A percentile compares a stretch with the other conserved stretches of the same genome.
Evolutionary conservation across 2,329 filamentous ascomycete species (phyloP).

Genomic region (Teratosphaeria destructans): DNA sequence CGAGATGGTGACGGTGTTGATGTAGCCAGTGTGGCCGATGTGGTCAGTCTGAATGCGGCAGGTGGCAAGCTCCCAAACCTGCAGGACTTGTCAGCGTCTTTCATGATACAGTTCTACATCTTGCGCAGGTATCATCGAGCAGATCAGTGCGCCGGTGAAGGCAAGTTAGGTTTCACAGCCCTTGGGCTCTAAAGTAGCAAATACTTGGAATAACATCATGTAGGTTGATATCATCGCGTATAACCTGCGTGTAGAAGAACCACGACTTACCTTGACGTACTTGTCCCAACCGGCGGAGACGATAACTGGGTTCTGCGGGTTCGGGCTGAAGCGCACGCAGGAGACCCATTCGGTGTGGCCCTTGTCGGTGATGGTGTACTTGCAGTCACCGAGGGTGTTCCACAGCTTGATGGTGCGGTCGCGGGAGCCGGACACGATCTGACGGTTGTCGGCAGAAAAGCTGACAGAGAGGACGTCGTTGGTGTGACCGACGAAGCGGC

Average conservation of each 20-base stretch:
- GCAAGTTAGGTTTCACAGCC: slow-evolving; percentile 85
- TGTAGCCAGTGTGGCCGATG: slow-evolving; percentile 99
- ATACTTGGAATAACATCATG: slow-evolving; percentile 96
- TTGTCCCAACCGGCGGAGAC: slow-evolving; percentile 99
- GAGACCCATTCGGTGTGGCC: slow-evolving; percentile 99
- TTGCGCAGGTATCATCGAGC: neutral
- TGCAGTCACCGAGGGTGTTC: slow-evolving; percentile 99
- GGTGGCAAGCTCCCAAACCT: slow-evolving; percentile 99
- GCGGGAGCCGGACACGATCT: slow-evolving; percentile 97
- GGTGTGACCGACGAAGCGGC: slow-evolving; percentile 97
- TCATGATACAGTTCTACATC: neutral
- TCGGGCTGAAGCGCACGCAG: slow-evolving; percentile 98
- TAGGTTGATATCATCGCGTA: slow-evolving; percentile 21
- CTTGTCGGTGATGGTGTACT: slow-evolving; percentile 99
- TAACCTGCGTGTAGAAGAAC: neutral
- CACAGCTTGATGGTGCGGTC: slow-evolving; percentile 99
- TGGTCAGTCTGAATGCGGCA: slow-evolving; percentile 99
- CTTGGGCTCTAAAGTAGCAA: slow-evolving; percentile 99
- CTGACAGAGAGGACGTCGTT: slow-evolving; percentile 99
- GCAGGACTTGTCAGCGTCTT: neutral
- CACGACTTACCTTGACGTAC: slow-evolving; percentile 94
- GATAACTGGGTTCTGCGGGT: slow-evolving; percentile 99
- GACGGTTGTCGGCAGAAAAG: slow-evolving; percentile 99
- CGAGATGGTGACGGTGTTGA: slow-evolving; percentile 99
- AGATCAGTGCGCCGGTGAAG: slow-evolving; percentile 81